Evolutionary conservation across 2,329 filamentous ascomycete species (phyloP).

Genomic region (Pseudogymnoascus sp.): DNA sequence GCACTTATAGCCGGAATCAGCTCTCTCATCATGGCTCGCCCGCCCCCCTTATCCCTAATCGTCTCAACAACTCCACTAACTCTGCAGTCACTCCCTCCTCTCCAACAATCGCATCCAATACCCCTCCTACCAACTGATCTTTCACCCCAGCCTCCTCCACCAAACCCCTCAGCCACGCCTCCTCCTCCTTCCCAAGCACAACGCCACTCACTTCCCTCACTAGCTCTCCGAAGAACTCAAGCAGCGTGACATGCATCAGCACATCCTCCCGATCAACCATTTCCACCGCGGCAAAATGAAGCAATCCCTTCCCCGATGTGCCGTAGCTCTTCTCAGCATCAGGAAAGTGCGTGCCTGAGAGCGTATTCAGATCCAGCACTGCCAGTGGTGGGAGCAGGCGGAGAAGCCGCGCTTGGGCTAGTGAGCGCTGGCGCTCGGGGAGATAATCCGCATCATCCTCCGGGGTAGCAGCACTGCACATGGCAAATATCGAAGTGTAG

Average conservation of each 20-base stretch:
- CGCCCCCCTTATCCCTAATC: neutral
- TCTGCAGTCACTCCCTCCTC: neutral
- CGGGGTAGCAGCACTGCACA: slow-evolving; percentile 26
- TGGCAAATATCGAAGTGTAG: slow-evolving; percentile 40
- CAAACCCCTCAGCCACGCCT: neutral
- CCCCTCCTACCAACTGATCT: neutral
- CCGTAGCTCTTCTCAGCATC: slow-evolving; percentile 23
- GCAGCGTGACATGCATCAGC: slow-evolving; percentile 29
- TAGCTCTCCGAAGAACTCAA: slow-evolving; percentile 29
- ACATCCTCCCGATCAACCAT: slow-evolving; percentile 30
- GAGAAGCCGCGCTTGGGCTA: slow-evolving; percentile 29
- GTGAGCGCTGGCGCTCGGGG: slow-evolving; percentile 27
- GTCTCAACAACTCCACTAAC: neutral
- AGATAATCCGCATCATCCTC: slow-evolving; percentile 20
- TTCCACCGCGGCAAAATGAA: slow-evolving; percentile 27
- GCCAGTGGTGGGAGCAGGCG: slow-evolving; percentile 27
- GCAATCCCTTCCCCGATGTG: slow-evolving; percentile 20
- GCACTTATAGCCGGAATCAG: neutral
- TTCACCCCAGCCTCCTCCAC: neutral
- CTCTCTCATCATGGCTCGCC: neutral
- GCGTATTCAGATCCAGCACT: slow-evolving; percentile 22
- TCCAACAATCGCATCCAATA: slow-evolving; percentile 4
- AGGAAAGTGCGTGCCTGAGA: slow-evolving; percentile 24
- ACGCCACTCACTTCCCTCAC: neutral
- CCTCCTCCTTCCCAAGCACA: neutral